Evolutionary conservation across 1,284 basidiomycete species (phyloP).

Genomic region (Athelia psychrophila): DNA sequence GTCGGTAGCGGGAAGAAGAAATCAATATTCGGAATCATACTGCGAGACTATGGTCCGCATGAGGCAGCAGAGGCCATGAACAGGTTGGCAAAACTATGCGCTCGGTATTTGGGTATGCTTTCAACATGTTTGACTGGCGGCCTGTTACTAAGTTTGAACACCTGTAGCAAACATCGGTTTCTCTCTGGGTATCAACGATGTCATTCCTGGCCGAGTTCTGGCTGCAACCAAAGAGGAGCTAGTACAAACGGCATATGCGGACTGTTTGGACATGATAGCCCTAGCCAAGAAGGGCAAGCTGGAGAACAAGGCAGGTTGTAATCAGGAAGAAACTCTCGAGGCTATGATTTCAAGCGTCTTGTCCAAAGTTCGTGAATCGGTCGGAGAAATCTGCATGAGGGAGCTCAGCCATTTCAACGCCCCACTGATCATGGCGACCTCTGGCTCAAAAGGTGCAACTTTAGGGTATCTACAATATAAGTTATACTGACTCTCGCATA

Average conservation of each 20-base stretch:
- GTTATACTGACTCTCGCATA: slow-evolving; percentile 26
- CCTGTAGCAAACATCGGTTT: slow-evolving; percentile 90
- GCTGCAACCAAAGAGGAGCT: slow-evolving; percentile 82
- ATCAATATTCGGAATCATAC: slow-evolving; percentile 97
- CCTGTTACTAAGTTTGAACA: slow-evolving; percentile 4
- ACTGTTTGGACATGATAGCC: slow-evolving; percentile 86
- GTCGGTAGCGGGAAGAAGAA: slow-evolving; percentile 99
- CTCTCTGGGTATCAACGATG: slow-evolving; percentile 98
- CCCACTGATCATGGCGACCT: slow-evolving; percentile 98
- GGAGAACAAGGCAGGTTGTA: slow-evolving; percentile 94
- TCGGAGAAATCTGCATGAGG: slow-evolving; percentile 97
- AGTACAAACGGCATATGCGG: slow-evolving; percentile 87
- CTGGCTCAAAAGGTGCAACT: slow-evolving; percentile 90
- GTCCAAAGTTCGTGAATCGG: slow-evolving; percentile 93
- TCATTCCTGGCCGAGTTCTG: slow-evolving; percentile 90
- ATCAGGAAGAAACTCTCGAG: slow-evolving; percentile 97
- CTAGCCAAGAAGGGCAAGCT: slow-evolving; percentile 91
- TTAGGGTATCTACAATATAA: not conserved
- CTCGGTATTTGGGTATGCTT: slow-evolving; percentile 83
- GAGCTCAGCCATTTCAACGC: slow-evolving; percentile 97
- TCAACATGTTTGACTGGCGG: slow-evolving; percentile 1
- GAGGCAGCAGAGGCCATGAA: slow-evolving; percentile 97
- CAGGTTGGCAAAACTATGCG: slow-evolving; percentile 92
- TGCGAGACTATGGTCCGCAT: slow-evolving; percentile 95
- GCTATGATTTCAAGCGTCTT: slow-evolving; percentile 92